Base-by-base conservation (phyloP, 1,284 basidiomycete genomes). In the Ganoderma multipileum region DNA sequence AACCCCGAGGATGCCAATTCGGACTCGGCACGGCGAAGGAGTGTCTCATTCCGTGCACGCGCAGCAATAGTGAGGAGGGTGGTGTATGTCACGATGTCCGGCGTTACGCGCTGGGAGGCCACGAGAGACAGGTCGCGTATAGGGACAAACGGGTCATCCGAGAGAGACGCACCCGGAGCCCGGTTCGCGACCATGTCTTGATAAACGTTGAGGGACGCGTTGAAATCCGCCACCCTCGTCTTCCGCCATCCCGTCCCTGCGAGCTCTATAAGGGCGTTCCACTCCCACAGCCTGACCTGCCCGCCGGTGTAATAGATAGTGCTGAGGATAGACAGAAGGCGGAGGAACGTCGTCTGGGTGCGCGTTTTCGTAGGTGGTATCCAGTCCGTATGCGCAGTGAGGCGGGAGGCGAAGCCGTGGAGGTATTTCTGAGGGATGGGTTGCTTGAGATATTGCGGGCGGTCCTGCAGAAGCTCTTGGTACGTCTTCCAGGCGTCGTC, bases 191-290 rank as follows among this genome's bases (percentile, higher is more conserved):
- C 78, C 84, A 91, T 87, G 74, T 91, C 90, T 61, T 81, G 80
- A 76, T 85, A 90, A 38, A 91, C 82, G 69, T 84, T 84, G 68
- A 93, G 79, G n/a, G 91, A 85, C 47, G 83, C 81, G 66, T 85
- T 82, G 77, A 90, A 91, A 68, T 92, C 88, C 66, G 85, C 84
- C 59, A 82, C 71, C 38, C 82, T 80, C 44, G 86, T 85, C 75
- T 84, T 87, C 68, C 91, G 84, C 81, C 85, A 87, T 1, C 91
- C 90, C 70, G 84, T 86, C n/a, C 89, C 91, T 0, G 89, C 87
- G 76, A 83, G 84, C 74, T 91, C 84, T 69, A 94, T 86, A 55
- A 95, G 83, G 8, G 87, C 81, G 76, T 94, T 94, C 91, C 92
- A 94, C 77, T 94, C 87, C 83, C 87, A 87, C 18, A 82, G 73